A percentile compares a stretch with the other conserved stretches of the same genome.
Conservation (phyloP, 179 eudicot species). For the Actinidia arguta region DNA sequence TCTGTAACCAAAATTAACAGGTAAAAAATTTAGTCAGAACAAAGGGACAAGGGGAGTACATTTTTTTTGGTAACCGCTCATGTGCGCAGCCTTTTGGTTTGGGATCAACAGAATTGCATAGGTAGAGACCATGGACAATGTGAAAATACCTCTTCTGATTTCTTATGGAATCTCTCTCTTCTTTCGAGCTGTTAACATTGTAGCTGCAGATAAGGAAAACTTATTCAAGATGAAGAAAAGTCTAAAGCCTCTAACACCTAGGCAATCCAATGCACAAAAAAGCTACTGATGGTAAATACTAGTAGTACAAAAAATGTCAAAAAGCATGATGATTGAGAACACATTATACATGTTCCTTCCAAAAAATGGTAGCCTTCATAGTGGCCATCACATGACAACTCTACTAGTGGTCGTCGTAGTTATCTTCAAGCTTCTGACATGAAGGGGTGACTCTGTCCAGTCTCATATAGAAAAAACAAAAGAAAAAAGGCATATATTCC, state of each 20-base stretch:
- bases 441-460: neutral
- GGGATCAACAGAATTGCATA: too few species aligned
- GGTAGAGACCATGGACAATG: neutral
- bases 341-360: neutral
- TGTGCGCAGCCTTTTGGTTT: too few species aligned
- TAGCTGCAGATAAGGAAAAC: constrained; percentile 44
- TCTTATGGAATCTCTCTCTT: constrained; percentile 51
- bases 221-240: constrained; percentile 10
- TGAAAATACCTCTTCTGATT: constrained; percentile 49
- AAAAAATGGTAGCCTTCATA: neutral
- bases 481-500: neutral
- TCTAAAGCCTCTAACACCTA: neutral
- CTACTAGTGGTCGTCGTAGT: neutral
- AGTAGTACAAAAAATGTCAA: neutral
- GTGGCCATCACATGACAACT: neutral
- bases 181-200: constrained; percentile 59
- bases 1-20: constrained; percentile 35
- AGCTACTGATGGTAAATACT: neutral
- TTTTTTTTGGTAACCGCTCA: too few species aligned
- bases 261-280: neutral
- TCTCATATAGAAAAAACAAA: neutral
- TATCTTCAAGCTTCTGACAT: constrained; percentile 4
- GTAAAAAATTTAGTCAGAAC: neutral
- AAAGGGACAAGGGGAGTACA: neutral
- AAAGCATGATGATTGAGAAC: neutral